phyloP scores from a whole-genome alignment of 1,284 basidiomycete species.

The Malassezia dermatis region DNA sequence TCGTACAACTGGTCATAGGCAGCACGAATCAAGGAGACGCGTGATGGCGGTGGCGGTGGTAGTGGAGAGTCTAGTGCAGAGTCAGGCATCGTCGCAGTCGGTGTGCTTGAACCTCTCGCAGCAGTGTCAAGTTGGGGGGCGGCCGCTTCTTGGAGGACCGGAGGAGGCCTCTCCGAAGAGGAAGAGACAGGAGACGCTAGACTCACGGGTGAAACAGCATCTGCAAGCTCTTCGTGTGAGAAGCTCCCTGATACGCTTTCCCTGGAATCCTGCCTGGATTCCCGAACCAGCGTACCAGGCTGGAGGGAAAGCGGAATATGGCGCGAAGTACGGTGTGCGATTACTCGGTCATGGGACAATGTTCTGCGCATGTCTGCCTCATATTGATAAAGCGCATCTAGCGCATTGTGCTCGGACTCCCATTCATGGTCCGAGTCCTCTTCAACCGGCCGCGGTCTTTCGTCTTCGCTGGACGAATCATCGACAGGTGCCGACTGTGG shows the following conservation, averaged over 20 bases:
- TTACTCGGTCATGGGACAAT: not conserved
- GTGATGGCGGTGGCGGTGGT: constrained; percentile 13
- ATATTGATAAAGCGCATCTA: constrained; percentile 4
- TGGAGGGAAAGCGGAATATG: not conserved
- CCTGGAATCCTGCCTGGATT: not conserved
- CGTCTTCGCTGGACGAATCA: constrained; percentile 1
- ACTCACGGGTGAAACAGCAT: not conserved
- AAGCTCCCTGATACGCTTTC: not conserved
- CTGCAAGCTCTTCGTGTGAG: not conserved
- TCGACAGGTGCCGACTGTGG: no score
- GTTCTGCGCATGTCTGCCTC: constrained; percentile 9
- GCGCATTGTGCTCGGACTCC: constrained; percentile 11
- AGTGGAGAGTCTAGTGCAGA: not conserved
- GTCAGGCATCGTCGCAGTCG: not conserved
- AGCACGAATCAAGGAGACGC: constrained; percentile 1
- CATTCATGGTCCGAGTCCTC: constrained; percentile 10
- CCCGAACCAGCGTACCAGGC: not conserved
- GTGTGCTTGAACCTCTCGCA: not conserved
- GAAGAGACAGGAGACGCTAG: not conserved
- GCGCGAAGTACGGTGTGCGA: not conserved
- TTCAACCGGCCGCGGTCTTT: not conserved
- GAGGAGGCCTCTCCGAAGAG: not conserved
- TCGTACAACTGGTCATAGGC: constrained; percentile 9
- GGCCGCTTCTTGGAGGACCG: no score
- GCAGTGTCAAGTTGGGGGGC: not conserved